These are phyloP conservation scores for Lactifluus subvellereus DNA, from an alignment of 768 basidiomycete species.

Conservation along the genomic window DNA sequence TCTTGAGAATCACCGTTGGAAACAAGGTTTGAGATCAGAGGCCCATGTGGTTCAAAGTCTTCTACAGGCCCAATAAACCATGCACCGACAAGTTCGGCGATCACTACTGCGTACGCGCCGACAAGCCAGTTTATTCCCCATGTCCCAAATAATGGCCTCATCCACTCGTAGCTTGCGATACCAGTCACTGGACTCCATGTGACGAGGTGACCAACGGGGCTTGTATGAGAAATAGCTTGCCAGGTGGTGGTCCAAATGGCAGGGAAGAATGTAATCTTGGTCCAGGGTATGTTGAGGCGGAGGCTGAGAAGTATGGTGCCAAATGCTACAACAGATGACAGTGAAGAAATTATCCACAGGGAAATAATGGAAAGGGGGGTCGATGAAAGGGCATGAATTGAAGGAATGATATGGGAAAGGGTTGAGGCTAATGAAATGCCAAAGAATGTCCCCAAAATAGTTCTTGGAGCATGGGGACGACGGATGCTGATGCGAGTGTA, in stretches of 20 bases:
- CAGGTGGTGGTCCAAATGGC: constrained; percentile 62
- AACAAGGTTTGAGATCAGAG: constrained; percentile 4
- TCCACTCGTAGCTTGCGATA: constrained; percentile 56
- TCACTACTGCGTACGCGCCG: constrained; percentile 69
- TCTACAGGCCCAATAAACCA: constrained; percentile 50
- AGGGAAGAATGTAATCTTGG: constrained; percentile 56
- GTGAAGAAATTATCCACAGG: constrained; percentile 37
- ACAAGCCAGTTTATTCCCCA: constrained; percentile 64
- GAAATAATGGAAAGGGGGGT: constrained; percentile 43
- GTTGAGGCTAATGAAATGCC: constrained; percentile 28
- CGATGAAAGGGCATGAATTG: constrained; percentile 49
- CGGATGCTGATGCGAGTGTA: constrained; percentile 24
- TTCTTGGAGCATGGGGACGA: constrained; percentile 12
- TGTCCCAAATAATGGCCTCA: constrained; percentile 52
- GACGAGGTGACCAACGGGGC: constrained; percentile 64
- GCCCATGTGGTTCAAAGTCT: constrained; percentile 41
- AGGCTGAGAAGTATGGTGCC: constrained; percentile 33
- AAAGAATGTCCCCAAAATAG: constrained; percentile 21
- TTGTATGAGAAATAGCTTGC: constrained; percentile 47
- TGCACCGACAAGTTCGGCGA: constrained; percentile 45
- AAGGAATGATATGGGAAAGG: constrained; percentile 28
- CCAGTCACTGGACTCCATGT: constrained; percentile 63
- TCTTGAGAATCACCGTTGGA: constrained; percentile 19
- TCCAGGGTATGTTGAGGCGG: constrained; percentile 34
- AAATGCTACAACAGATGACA: constrained; percentile 38